phyloP scores from a whole-genome alignment of 208 protist species.

The Leptomonas pyrrhocoris region DNA sequence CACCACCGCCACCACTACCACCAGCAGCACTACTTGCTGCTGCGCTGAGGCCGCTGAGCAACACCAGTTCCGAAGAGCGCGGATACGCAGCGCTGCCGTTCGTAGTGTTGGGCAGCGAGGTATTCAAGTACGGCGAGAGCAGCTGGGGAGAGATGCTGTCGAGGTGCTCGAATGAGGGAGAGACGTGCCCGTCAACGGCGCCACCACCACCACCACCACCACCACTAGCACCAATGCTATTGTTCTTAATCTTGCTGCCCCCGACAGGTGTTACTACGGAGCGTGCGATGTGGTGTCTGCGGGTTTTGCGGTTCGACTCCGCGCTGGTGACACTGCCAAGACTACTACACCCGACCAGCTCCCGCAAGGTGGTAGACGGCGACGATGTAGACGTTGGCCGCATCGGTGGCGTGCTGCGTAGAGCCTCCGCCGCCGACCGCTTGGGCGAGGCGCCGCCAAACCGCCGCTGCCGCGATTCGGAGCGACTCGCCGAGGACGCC shows the following conservation, averaged over 20 bases:
- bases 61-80: neutral
- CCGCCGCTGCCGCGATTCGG: neutral
- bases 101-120: neutral
- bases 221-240: too few relatives aligned
- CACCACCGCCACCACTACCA: too few relatives aligned
- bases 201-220: neutral
- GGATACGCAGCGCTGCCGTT: neutral
- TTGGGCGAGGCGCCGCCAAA: neutral
- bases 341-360: neutral
- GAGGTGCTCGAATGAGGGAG: neutral
- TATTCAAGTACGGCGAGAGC: constrained; percentile 17
- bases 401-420: neutral
- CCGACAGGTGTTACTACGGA: too few relatives aligned
- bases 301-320: neutral
- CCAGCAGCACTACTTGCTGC: neutral
- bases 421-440: neutral
- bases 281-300: too few relatives aligned
- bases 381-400: neutral
- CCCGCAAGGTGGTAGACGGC: neutral
- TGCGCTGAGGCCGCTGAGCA: neutral
- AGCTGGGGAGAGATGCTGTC: constrained; percentile 5
- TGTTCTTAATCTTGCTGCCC: too few relatives aligned
- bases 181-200: neutral
- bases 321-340: constrained; percentile 2
- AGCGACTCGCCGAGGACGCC: neutral